phyloP scores from a whole-genome alignment of 192 early-diverging fungal genomes.

The Backusella mclennaniae region DNA sequence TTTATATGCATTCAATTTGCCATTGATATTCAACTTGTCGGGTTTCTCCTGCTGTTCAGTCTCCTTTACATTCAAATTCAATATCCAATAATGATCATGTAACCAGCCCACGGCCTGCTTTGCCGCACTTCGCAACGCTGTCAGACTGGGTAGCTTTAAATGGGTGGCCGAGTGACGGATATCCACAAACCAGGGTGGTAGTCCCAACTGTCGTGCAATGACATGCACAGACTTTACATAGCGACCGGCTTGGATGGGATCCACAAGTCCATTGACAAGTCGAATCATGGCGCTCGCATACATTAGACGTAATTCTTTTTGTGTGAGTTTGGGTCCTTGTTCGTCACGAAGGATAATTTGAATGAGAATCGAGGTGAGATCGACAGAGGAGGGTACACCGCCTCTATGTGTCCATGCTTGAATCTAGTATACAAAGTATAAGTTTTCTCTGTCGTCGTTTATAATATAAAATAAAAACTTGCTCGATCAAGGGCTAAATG shows the following conservation, averaged over 20 bases:
- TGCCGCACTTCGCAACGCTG: slow-evolving; percentile 49
- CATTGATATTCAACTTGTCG: neutral
- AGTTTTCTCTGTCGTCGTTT: neutral
- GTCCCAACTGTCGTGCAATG: slow-evolving; percentile 49
- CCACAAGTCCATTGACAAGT: slow-evolving; percentile 63
- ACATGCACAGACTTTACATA: slow-evolving; percentile 53
- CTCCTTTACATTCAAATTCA: slow-evolving; percentile 34
- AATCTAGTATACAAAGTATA: slow-evolving; percentile 38
- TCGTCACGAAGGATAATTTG: slow-evolving; percentile 43
- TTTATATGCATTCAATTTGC: slow-evolving; percentile 25
- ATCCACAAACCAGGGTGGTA: slow-evolving; percentile 70
- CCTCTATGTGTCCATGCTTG: slow-evolving; percentile 71
- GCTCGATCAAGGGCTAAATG: slow-evolving; percentile 58
- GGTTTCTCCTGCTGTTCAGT: neutral
- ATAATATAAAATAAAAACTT: slow-evolving; percentile 1
- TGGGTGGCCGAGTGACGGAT: slow-evolving; percentile 66
- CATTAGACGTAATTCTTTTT: slow-evolving; percentile 49
- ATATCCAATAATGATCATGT: slow-evolving; percentile 41
- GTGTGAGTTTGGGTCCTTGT: slow-evolving; percentile 44
- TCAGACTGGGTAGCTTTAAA: slow-evolving; percentile 57
- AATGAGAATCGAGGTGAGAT: slow-evolving; percentile 61
- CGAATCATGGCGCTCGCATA: slow-evolving; percentile 46
- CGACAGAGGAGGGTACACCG: slow-evolving; percentile 66
- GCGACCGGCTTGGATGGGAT: slow-evolving; percentile 51
- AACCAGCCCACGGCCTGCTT: slow-evolving; percentile 17